Evolutionary conservation across 148 eudicot genomes (phyloP).

Genomic region (Silene uniflora): DNA sequence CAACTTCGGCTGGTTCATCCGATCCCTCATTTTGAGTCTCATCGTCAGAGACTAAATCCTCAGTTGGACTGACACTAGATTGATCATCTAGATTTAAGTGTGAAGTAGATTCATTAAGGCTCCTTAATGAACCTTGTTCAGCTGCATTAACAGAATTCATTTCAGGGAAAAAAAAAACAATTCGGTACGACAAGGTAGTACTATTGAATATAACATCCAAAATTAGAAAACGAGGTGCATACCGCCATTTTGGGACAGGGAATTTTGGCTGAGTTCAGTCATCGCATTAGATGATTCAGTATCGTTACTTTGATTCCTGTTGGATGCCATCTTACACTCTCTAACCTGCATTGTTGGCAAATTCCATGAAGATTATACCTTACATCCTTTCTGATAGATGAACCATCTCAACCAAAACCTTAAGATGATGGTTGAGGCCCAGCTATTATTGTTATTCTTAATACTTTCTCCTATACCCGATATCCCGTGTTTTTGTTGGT

Average conservation of each 20-base stretch:
- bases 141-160: background rate
- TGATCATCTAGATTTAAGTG: background rate
- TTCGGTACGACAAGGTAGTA: no score
- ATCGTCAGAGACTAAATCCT: background rate
- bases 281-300: background rate
- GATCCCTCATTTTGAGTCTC: background rate
- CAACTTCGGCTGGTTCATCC: background rate
- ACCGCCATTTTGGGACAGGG: background rate
- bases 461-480: no score
- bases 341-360: background rate
- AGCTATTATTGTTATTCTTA: no score
- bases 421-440: no score
- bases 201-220: no score
- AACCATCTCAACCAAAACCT: no score
- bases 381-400: no score
- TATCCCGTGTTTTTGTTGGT: no score
- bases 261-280: background rate
- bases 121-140: background rate
- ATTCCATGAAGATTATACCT: background rate
- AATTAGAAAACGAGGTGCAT: background rate
- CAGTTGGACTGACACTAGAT: background rate
- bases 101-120: background rate
- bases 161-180: background rate
- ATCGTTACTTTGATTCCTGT: background rate
- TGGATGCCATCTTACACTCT: background rate